Conservation (phyloP, 805 yeast species). For the Pichia nakasei region DNA sequence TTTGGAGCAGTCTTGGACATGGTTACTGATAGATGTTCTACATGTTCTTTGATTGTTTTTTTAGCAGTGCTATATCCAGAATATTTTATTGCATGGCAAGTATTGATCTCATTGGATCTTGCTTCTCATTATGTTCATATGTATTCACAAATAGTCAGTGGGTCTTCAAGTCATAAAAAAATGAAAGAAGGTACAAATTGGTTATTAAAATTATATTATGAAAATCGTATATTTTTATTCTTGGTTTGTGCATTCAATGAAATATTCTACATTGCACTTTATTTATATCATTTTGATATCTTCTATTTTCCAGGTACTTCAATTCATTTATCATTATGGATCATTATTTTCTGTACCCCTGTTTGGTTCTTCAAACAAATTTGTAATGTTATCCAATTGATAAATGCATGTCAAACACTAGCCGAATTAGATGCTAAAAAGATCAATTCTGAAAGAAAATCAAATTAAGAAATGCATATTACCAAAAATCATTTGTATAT, state of each 20-base stretch:
- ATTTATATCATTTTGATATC: slow-evolving; percentile 59
- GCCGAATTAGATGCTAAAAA: slow-evolving; percentile 69
- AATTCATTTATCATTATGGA: slow-evolving; percentile 23
- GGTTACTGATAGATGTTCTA: slow-evolving; percentile 98
- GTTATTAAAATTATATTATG: slow-evolving; percentile 78
- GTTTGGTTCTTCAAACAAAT: slow-evolving; percentile 86
- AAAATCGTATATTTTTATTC: slow-evolving; percentile 75
- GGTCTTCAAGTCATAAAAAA: slow-evolving; percentile 75
- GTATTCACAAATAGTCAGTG: slow-evolving; percentile 84
- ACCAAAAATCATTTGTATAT: neutral
- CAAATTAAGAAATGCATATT: neutral
- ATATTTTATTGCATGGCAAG: slow-evolving; percentile 65
- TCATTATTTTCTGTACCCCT: slow-evolving; percentile 59
- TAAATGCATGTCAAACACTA: slow-evolving; percentile 71
- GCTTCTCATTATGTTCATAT: slow-evolving; percentile 97
- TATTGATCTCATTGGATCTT: slow-evolving; percentile 73
- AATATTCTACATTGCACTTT: slow-evolving; percentile 82
- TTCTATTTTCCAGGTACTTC: slow-evolving; percentile 31
- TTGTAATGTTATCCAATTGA: slow-evolving; percentile 81
- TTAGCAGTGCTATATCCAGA: slow-evolving; percentile 72
- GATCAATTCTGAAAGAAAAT: slow-evolving; percentile 7
- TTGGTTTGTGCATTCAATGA: slow-evolving; percentile 90
- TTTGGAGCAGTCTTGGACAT: slow-evolving; percentile 97
- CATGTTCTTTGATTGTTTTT: slow-evolving; percentile 85
- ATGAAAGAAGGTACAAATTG: slow-evolving; percentile 63